These are phyloP conservation scores for Phialemonium atrogriseum DNA, from an alignment of 2,329 filamentous ascomycete genomes.

Conservation along the genomic window DNA sequence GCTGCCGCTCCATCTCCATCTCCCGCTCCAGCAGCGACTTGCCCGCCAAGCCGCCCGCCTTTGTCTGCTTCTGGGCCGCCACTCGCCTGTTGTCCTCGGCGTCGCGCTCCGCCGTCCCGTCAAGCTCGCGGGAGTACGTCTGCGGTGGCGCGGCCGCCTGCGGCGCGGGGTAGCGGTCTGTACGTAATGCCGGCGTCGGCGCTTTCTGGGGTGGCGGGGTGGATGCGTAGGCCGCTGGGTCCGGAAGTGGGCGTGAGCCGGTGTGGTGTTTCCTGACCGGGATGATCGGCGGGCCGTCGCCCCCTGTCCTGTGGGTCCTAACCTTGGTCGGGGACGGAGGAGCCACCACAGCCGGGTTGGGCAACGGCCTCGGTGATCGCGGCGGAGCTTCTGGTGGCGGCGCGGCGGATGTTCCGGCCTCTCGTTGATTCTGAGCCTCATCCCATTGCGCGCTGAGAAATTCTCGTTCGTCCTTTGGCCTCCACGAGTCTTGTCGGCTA, in stretches of 20 bases:
- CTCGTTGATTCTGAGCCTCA: too few relatives aligned
- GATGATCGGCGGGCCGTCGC: slow-evolving; percentile 10
- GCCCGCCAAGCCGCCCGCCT: slow-evolving; percentile 53
- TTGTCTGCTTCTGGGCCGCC: slow-evolving; percentile 51
- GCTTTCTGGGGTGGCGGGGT: slow-evolving; percentile 7
- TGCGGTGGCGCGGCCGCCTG: slow-evolving; percentile 28
- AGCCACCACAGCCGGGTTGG: slow-evolving; percentile 25
- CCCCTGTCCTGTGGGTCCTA: slow-evolving; percentile 23
- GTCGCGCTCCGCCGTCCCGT: slow-evolving; percentile 51
- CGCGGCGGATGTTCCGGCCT: too few relatives aligned
- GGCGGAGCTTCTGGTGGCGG: slow-evolving; percentile 18
- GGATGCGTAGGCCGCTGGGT: slow-evolving; percentile 21
- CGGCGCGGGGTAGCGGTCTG: slow-evolving; percentile 50
- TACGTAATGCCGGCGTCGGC: slow-evolving; percentile 32
- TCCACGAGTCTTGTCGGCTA: slow-evolving; percentile 55
- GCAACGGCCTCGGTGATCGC: slow-evolving; percentile 29
- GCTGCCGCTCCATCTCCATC: slow-evolving; percentile 71
- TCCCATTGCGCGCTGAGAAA: slow-evolving; percentile 31
- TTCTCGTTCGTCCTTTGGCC: slow-evolving; percentile 52
- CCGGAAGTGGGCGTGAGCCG: slow-evolving; percentile 33
- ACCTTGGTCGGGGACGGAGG: slow-evolving; percentile 15
- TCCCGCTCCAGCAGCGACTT: slow-evolving; percentile 70
- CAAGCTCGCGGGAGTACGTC: slow-evolving; percentile 47
- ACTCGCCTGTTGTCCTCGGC: slow-evolving; percentile 52
- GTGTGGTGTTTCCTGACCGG: slow-evolving; percentile 18